Base-by-base conservation (phyloP, 1,284 basidiomycete genomes). In the Ceratobasidium sp. region DNA sequence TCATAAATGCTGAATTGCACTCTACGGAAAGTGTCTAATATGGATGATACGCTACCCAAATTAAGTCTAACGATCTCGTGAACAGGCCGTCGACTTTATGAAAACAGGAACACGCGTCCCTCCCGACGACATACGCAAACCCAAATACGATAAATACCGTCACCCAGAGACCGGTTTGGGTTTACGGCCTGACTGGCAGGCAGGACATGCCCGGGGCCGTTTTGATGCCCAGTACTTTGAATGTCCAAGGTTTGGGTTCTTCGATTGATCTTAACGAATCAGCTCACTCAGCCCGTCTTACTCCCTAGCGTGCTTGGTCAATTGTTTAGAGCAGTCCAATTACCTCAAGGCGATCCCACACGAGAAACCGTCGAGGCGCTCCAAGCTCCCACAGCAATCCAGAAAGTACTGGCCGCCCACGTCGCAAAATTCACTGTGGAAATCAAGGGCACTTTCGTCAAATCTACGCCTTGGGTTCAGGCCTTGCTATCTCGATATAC, bases 291-390 rank as follows among this genome's bases (percentile, higher is more conserved):
- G 23, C 20, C 13, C 6, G 7, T 58, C 39, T 20, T 12, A 12
- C 28, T 60, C 39, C 20, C 28, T 39, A 84, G 85, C 55, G 90
- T 89, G 3, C 90, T 93, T 66, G 91, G 91, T 7, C 84, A 84
- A 71, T 86, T 93, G 6, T 93, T 89, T 81, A 86, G 91, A 63
- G 88, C 81, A 0, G 90, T 92, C 77, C 86, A 90, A 13, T 85
- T 92, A 18, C 89, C 89, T 6, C 20, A 12, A 7, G 60, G 28
- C 18, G 64, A 75, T 44, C 71, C 71, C 10, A 60, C 71, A 6
- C 71, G 71, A 42, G 58, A 75, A 12, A 46, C 51, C 18, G 20
- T 39, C 26, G 44, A 63, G 6, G 18, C 46, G 3, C 71, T 44
- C 13, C 20, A 67, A 26, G 42, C 20, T 18, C 42, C 71, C 15